Percentiles rank a stretch among this genome's conserved stretches.
phyloP scores from a whole-genome alignment of 345 rosid species.

The Arabis hirsuta region DNA sequence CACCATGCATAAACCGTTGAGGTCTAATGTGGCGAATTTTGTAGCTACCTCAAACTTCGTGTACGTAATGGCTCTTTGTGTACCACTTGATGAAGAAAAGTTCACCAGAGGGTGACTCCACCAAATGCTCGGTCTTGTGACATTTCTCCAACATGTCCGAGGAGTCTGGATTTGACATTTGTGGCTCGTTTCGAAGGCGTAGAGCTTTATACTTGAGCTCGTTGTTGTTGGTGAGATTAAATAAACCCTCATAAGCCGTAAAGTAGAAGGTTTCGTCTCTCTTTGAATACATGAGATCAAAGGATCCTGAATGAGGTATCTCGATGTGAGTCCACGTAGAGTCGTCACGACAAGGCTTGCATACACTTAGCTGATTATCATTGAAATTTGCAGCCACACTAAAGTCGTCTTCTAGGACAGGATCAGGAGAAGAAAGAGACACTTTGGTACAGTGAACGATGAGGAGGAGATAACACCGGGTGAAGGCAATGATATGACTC shows the following conservation, averaged over 20 bases:
- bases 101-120: conserved; percentile 29
- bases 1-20: conserved; percentile 25
- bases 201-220: not conserved
- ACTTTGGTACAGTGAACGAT: too few species aligned
- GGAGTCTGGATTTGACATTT: not conserved
- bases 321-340: conserved; percentile 23
- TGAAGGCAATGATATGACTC: too few species aligned
- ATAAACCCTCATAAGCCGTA: not conserved
- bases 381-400: conserved; percentile 13
- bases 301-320: not conserved
- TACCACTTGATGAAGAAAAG: conserved; percentile 27
- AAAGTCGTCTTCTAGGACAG: too few species aligned
- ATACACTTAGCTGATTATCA: not conserved
- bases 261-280: conserved; percentile 25
- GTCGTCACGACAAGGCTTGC: not conserved
- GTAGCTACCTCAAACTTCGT: too few species aligned
- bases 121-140: conserved; percentile 13
- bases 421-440: too few species aligned
- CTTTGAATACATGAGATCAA: conserved; percentile 16
- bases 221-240: not conserved
- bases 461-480: too few species aligned
- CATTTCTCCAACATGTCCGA: conserved; percentile 7
- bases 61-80: not conserved
- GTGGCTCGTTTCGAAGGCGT: conserved; percentile 9
- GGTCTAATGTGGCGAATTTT: too few species aligned